These are phyloP conservation scores for Rutidosis leptorrhynchoides DNA, from an alignment of 129 eudicot species.

Conservation along the genomic window DNA sequence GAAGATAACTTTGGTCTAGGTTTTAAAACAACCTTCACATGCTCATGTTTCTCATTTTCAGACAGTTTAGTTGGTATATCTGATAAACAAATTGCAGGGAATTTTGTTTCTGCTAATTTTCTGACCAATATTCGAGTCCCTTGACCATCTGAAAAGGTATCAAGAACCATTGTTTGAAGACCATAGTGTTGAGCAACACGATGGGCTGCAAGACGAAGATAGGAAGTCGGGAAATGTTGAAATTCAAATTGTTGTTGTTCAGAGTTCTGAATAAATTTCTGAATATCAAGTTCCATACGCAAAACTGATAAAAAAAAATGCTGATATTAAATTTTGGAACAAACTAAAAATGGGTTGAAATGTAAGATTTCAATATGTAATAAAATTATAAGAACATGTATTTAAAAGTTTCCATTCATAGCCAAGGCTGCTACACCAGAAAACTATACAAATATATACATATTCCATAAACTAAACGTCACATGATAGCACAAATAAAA, in stretches of 20 bases:
- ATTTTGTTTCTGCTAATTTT: slow-evolving; percentile 48
- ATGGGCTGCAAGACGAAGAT: slow-evolving; percentile 97
- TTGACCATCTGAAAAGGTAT: slow-evolving; percentile 55
- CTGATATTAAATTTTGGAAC: slow-evolving; percentile 3
- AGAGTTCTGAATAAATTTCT: slow-evolving; percentile 64
- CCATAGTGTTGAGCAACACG: slow-evolving; percentile 96
- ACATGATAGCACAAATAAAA: no score
- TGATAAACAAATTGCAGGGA: slow-evolving; percentile 60
- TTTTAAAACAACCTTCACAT: slow-evolving; percentile 63
- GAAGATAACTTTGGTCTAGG: slow-evolving; percentile 68
- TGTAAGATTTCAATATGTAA: not conserved
- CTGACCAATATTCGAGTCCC: slow-evolving; percentile 67
- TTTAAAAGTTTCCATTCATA: no score
- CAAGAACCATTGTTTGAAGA: slow-evolving; percentile 73
- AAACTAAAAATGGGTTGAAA: no score
- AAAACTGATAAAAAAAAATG: slow-evolving; percentile 51
- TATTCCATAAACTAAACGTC: not conserved
- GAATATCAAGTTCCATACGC: slow-evolving; percentile 92
- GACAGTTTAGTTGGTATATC: slow-evolving; percentile 63
- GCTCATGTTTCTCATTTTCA: slow-evolving; percentile 61
- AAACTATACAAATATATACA: not conserved
- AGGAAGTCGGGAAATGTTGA: slow-evolving; percentile 88
- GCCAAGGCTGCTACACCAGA: no score
- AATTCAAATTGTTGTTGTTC: slow-evolving; percentile 79
- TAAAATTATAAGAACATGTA: not conserved